These are phyloP conservation scores for Leishmania braziliensis DNA, from an alignment of 208 protist species.

Conservation along the genomic window DNA sequence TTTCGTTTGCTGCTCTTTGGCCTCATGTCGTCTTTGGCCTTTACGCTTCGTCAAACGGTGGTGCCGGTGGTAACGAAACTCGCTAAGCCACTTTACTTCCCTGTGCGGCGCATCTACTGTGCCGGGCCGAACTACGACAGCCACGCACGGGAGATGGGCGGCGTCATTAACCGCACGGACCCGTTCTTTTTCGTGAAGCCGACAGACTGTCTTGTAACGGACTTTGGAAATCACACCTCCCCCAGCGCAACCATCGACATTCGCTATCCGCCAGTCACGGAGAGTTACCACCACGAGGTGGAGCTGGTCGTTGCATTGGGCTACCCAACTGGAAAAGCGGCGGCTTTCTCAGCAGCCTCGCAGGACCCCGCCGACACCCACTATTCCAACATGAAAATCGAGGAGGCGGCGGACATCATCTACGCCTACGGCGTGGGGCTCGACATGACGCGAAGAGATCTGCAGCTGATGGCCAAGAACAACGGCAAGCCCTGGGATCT, in stretches of 20 bases:
- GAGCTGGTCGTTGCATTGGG: constrained; percentile 84
- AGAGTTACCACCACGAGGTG: constrained; percentile 85
- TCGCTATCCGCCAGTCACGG: constrained; percentile 61
- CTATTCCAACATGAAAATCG: constrained; percentile 44
- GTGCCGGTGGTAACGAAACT: constrained; percentile 55
- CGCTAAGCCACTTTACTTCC: constrained; percentile 37
- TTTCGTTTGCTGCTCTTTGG: background rate
- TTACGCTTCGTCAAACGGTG: constrained; percentile 35
- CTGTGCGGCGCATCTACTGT: constrained; percentile 77
- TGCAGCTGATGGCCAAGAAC: constrained; percentile 75
- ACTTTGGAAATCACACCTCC: constrained; percentile 24
- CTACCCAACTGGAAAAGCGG: background rate
- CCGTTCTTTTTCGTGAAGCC: constrained; percentile 89
- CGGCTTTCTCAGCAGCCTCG: background rate
- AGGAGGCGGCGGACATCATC: constrained; percentile 60
- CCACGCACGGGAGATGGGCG: constrained; percentile 81
- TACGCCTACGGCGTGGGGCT: constrained; percentile 82
- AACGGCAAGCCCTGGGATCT: constrained; percentile 84
- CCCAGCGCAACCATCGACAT: constrained; percentile 35
- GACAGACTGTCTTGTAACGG: constrained; percentile 53
- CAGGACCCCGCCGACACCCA: constrained; percentile 12
- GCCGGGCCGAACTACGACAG: constrained; percentile 77
- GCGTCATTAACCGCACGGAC: constrained; percentile 38
- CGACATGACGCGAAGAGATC: constrained; percentile 89
- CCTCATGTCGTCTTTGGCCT: constrained; percentile 27